Conservation (phyloP, 495 filamentous ascomycete genomes). For the Penicillium turbatum region DNA sequence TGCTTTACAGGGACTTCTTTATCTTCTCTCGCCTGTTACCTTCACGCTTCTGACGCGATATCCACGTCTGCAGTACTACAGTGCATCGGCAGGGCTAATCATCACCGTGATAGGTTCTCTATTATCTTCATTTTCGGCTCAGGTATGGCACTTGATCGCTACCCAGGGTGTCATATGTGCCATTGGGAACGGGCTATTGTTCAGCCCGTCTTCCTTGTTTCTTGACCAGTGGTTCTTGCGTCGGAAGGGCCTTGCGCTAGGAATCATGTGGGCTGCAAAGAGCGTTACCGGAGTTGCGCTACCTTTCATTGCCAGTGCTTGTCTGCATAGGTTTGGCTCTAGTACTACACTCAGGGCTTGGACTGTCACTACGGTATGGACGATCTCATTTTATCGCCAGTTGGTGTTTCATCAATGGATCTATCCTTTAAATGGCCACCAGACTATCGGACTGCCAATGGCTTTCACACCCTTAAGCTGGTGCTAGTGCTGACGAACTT, state of each 20-base stretch:
- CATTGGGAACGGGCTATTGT: constrained; percentile 48
- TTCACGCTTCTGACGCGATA: constrained; percentile 48
- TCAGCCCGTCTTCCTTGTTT: constrained; percentile 49
- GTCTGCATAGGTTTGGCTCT: constrained; percentile 52
- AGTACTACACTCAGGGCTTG: constrained; percentile 53
- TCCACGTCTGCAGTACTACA: constrained; percentile 39
- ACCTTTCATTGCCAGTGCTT: constrained; percentile 49
- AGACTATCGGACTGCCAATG: neutral
- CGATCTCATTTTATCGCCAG: neutral
- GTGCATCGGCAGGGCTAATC: constrained; percentile 38
- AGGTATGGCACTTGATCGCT: constrained; percentile 49
- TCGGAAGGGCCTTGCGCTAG: constrained; percentile 50
- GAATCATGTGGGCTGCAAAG: constrained; percentile 55
- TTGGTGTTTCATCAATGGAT: neutral
- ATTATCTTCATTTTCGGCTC: constrained; percentile 48
- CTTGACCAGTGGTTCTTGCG: constrained; percentile 57
- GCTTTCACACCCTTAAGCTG: neutral
- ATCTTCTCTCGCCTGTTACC: constrained; percentile 51
- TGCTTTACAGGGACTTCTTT: constrained; percentile 46
- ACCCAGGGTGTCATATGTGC: constrained; percentile 55
- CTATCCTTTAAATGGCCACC: neutral
- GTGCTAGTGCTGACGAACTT: neutral
- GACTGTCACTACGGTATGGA: constrained; percentile 40
- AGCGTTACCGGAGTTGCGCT: constrained; percentile 45
- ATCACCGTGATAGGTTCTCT: constrained; percentile 36